Conservation (phyloP, 495 filamentous ascomycete genomes). For the Annulohypoxylon moriforme region DNA sequence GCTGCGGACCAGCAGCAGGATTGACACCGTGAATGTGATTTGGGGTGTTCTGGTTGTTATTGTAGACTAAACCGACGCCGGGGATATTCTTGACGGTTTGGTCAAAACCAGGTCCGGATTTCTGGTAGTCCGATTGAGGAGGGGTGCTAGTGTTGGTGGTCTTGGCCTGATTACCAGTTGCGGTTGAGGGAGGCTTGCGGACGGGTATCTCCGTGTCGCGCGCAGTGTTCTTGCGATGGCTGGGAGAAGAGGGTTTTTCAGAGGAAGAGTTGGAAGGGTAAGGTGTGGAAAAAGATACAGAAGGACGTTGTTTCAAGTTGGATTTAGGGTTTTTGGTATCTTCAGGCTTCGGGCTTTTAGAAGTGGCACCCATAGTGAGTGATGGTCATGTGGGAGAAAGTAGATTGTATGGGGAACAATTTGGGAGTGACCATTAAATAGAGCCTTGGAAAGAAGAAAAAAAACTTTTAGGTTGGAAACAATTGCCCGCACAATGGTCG, state of each 20-base stretch:
- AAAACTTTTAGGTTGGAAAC: constrained; percentile 28
- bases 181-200: not conserved
- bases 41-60: not conserved
- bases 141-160: not conserved
- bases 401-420: not conserved
- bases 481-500: constrained; percentile 4
- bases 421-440: not conserved
- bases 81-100: constrained; percentile 45
- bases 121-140: constrained; percentile 17
- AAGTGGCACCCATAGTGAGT: constrained; percentile 1
- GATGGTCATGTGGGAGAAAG: not conserved
- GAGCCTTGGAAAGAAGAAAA: constrained; percentile 9
- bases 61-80: constrained; percentile 35
- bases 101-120: constrained; percentile 27
- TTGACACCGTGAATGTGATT: constrained; percentile 22
- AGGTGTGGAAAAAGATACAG: not conserved
- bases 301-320: not conserved
- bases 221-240: not conserved
- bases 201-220: constrained; percentile 11
- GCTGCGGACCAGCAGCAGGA: constrained; percentile 21
- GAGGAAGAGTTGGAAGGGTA: not conserved
- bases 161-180: not conserved
- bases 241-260: not conserved
- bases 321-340: constrained; percentile 5
- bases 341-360: constrained; percentile 3